Conservation (phyloP, 192 early-diverging fungal genomes). For the Backusella sp. region DNA sequence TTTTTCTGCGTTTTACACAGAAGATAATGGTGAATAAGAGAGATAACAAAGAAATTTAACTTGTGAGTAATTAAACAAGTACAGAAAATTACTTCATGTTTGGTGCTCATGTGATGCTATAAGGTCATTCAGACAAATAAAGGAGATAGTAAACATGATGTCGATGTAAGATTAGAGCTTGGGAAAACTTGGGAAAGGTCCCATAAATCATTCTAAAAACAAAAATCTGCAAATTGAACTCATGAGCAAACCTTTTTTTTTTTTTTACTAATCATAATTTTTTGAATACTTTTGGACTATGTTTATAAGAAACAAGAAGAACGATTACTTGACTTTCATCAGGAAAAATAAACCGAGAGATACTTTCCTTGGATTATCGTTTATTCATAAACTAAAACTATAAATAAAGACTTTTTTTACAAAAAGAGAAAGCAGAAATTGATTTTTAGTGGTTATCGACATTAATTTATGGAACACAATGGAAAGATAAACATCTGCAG, state of each 20-base stretch:
- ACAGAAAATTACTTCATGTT: neutral
- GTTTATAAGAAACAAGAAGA: neutral
- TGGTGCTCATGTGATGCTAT: neutral
- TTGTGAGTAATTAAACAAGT: neutral
- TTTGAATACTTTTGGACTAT: neutral
- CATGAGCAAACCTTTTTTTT: neutral
- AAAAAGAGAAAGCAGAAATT: neutral
- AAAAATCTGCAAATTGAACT: neutral
- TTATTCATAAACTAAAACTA: neutral
- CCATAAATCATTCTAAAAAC: neutral
- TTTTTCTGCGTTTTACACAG: neutral
- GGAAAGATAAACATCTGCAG: neutral
- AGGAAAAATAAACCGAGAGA: neutral
- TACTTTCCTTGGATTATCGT: neutral
- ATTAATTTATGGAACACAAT: neutral
- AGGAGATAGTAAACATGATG: neutral
- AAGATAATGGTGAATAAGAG: neutral
- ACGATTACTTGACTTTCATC: neutral
- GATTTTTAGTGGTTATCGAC: neutral
- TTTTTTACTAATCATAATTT: neutral
- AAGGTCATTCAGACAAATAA: neutral
- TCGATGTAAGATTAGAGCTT: neutral
- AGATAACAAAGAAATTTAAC: neutral
- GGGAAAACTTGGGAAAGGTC: neutral
- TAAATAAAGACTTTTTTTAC: slow-evolving; percentile 9